Percentiles rank a stretch among this genome's conserved stretches.
These are phyloP conservation scores for Artemisia argyi DNA, from an alignment of 129 eudicot species.

Conservation along the genomic window DNA sequence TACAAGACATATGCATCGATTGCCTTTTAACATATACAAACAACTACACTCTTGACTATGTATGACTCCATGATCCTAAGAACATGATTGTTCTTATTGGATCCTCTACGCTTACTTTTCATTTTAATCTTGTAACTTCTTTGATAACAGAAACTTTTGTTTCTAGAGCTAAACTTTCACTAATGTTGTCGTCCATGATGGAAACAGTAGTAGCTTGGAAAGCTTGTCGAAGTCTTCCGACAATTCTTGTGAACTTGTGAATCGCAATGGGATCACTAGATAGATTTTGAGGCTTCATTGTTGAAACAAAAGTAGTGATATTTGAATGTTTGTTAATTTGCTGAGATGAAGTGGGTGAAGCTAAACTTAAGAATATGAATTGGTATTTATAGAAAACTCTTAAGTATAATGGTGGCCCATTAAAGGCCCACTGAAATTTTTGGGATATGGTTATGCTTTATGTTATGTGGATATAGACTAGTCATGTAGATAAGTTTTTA, in stretches of 20 bases:
- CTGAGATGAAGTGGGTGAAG: conserved; percentile 33
- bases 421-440: conserved; percentile 8
- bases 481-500: conserved; percentile 19
- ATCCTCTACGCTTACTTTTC: conserved; percentile 45
- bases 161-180: neutral
- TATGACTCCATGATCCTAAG: conserved; percentile 81
- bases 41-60: conserved; percentile 26
- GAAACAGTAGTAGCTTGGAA: conserved; percentile 19
- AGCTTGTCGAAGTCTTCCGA: conserved; percentile 44
- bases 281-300: conserved; percentile 59
- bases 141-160: conserved; percentile 19
- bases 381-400: conserved; percentile 20
- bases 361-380: conserved; percentile 6
- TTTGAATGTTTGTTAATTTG: neutral
- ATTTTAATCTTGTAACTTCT: conserved; percentile 35
- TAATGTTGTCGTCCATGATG: conserved; percentile 7
- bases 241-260: conserved; percentile 45
- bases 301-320: neutral
- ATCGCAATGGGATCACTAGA: conserved; percentile 47
- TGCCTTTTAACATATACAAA: conserved; percentile 1
- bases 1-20: conserved; percentile 16
- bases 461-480: no score
- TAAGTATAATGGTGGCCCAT: conserved; percentile 13
- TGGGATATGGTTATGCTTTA: conserved; percentile 17
- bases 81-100: conserved; percentile 77